Evolutionary conservation across 2,329 filamentous ascomycete species (phyloP).

Genomic region (Phialophora macrospora): DNA sequence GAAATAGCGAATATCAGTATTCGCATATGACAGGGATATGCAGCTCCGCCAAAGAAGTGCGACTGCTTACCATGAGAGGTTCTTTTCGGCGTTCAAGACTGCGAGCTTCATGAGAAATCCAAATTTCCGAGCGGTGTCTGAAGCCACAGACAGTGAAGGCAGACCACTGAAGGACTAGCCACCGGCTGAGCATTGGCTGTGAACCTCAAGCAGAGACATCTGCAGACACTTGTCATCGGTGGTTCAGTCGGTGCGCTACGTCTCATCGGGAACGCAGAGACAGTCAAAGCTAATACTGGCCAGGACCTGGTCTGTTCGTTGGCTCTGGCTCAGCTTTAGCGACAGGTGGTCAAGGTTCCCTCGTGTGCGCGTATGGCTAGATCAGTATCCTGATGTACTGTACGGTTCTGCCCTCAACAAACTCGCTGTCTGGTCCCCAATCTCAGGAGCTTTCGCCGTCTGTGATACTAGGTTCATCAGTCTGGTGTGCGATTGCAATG

Average conservation of each 20-base stretch:
- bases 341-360: constrained; percentile 74
- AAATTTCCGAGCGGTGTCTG: constrained; percentile 26
- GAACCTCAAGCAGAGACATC: constrained; percentile 30
- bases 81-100: constrained; percentile 39
- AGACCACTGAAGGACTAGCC: constrained; percentile 40
- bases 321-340: constrained; percentile 74
- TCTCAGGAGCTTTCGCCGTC: no score
- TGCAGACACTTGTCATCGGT: constrained; percentile 38
- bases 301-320: constrained; percentile 47
- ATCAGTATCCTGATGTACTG: constrained; percentile 62
- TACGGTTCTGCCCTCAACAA: no score
- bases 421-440: no score
- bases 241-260: constrained; percentile 33
- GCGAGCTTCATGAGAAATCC: constrained; percentile 40
- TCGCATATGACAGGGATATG: constrained; percentile 7
- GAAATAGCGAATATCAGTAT: constrained; percentile 4
- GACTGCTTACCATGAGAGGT: constrained; percentile 22
- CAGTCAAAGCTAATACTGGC: constrained; percentile 30
- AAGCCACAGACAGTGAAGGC: constrained; percentile 21
- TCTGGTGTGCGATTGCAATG: no score
- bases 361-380: constrained; percentile 76
- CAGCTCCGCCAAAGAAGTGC: constrained; percentile 26
- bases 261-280: background rate
- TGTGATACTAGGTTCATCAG: no score
- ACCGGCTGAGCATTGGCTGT: constrained; percentile 38